These are phyloP conservation scores for Corchorus capsularis DNA, from an alignment of 345 rosid genomes.

Conservation along the genomic window DNA sequence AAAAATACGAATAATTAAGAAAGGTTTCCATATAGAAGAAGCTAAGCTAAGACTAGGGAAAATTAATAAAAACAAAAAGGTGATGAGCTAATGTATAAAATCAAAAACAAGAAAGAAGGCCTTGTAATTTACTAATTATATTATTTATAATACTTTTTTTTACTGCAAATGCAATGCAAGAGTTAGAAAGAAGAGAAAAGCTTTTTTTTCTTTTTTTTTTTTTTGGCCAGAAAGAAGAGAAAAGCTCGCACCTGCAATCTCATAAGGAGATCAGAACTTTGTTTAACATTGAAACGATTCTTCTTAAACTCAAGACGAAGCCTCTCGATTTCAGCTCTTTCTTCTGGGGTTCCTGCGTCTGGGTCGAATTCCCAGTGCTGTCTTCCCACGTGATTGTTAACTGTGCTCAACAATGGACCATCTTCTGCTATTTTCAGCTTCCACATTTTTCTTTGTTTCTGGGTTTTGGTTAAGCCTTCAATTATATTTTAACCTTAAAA, in stretches of 20 bases:
- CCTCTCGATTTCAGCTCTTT: slow-evolving; percentile 33
- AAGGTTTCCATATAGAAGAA: too few species aligned
- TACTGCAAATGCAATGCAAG: too few species aligned
- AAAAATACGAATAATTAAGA: too few species aligned
- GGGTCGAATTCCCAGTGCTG: slow-evolving; percentile 59
- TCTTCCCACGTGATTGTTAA: slow-evolving; percentile 41
- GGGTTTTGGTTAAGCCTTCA: neutral
- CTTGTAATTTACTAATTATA: too few species aligned
- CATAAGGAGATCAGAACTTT: slow-evolving; percentile 45
- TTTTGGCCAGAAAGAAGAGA: too few species aligned
- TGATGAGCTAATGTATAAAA: too few species aligned
- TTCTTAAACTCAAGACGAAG: slow-evolving; percentile 29
- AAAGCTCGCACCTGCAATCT: slow-evolving; percentile 36
- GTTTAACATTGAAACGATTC: slow-evolving; percentile 37
- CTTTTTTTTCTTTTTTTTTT: too few species aligned
- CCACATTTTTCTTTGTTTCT: slow-evolving; percentile 36
- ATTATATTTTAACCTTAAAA: neutral
- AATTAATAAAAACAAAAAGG: too few species aligned
- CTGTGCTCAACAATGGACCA: slow-evolving; percentile 34
- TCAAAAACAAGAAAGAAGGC: too few species aligned
- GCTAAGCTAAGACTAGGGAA: too few species aligned
- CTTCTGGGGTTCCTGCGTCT: slow-evolving; percentile 36
- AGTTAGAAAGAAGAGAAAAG: too few species aligned
- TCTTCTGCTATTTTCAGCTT: slow-evolving; percentile 50
- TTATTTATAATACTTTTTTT: too few species aligned